These are phyloP conservation scores for Lecanicillium sp. DNA, from an alignment of 2,329 filamentous ascomycete species.

Conservation along the genomic window DNA sequence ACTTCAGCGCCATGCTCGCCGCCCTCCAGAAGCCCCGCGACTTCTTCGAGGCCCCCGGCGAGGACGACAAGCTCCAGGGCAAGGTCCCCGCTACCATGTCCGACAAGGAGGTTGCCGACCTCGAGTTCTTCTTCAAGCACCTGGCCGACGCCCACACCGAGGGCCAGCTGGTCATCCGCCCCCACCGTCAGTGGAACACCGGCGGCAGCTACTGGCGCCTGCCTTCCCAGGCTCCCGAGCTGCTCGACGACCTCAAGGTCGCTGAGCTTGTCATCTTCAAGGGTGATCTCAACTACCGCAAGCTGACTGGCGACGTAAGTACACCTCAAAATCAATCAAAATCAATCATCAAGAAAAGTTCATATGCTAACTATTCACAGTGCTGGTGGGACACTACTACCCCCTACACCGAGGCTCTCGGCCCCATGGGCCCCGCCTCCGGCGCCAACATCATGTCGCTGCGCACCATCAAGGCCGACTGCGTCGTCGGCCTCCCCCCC, in stretches of 20 bases:
- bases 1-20: constrained; percentile 77
- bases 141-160: constrained; percentile 78
- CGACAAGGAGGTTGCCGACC: constrained; percentile 58
- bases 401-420: constrained; percentile 76
- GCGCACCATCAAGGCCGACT: constrained; percentile 93
- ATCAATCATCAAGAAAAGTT: background rate
- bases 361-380: constrained; percentile 17
- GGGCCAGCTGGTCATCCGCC: constrained; percentile 74
- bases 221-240: constrained; percentile 57
- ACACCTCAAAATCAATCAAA: background rate
- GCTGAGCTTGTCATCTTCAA: constrained; percentile 94
- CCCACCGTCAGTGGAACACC: constrained; percentile 88
- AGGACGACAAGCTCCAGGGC: constrained; percentile 55
- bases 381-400: constrained; percentile 76
- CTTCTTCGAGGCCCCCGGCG: constrained; percentile 72
- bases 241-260: constrained; percentile 72
- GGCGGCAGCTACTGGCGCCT: constrained; percentile 85
- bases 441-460: constrained; percentile 81
- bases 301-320: constrained; percentile 81
- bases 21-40: constrained; percentile 69
- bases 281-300: constrained; percentile 94
- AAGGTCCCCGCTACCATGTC: constrained; percentile 57
- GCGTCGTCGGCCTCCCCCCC: constrained; percentile 78
- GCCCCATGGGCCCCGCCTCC: constrained; percentile 74
- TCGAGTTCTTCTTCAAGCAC: constrained; percentile 73